A percentile compares a stretch with the other conserved stretches of the same genome.
Evolutionary conservation across 257 asterid species (phyloP).

Genomic region (Jaltomata sinuosa): DNA sequence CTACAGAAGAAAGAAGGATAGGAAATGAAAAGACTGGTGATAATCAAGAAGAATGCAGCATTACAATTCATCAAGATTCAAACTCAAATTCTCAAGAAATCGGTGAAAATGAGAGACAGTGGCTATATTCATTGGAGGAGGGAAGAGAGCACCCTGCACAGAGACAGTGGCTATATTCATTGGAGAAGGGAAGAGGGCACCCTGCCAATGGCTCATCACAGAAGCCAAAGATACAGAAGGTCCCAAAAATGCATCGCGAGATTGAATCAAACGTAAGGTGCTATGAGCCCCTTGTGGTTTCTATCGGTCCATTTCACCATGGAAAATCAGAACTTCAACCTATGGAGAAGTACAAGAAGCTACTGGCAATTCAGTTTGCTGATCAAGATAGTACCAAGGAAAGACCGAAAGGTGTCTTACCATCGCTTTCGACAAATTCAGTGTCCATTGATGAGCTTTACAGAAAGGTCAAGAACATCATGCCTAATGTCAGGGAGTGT

Average conservation of each 20-base stretch:
- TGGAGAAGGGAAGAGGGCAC: not conserved
- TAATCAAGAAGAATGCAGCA: not conserved
- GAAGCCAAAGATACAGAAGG: not conserved
- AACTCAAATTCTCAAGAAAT: not conserved
- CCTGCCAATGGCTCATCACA: not conserved
- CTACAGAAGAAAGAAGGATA: not conserved
- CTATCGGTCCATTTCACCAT: slow-evolving; percentile 3
- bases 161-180: not conserved
- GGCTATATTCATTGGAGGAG: not conserved
- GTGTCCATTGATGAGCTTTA: not conserved
- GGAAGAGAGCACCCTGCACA: not conserved
- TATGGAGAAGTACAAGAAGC: not conserved
- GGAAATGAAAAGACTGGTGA: not conserved
- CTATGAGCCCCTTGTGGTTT: not conserved
- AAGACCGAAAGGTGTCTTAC: not conserved
- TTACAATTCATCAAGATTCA: not conserved
- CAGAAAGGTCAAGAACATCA: not conserved
- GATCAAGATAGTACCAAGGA: not conserved
- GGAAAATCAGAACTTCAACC: not conserved
- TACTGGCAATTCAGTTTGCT: not conserved
- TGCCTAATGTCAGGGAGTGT: not conserved
- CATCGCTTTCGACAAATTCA: not conserved
- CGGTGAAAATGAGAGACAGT: not conserved
- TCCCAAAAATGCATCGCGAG: not conserved
- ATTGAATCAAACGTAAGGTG: not conserved